Evolutionary conservation across 768 basidiomycete species (phyloP).

Genomic region (Agaricus subrufescens): DNA sequence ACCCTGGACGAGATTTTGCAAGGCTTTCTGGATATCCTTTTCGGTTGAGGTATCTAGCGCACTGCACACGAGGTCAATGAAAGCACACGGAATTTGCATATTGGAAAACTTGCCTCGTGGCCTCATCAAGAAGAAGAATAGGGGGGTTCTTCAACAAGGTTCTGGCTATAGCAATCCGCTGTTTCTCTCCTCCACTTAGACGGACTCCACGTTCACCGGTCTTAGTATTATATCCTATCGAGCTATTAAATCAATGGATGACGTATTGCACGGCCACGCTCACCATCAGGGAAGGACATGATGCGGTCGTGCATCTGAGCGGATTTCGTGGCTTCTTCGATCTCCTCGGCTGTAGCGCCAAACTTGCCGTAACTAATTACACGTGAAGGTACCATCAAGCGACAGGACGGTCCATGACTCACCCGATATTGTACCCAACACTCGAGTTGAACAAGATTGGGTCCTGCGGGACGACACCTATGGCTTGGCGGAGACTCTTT

Average conservation of each 20-base stretch:
- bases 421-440: slow-evolving; percentile 74
- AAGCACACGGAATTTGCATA: not conserved
- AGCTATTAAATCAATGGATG: slow-evolving; percentile 2
- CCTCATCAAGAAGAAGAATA: slow-evolving; percentile 75
- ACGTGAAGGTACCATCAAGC: not conserved
- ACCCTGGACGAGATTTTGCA: slow-evolving; percentile 74
- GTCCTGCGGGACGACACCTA: slow-evolving; percentile 92
- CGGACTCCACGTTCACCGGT: slow-evolving; percentile 89
- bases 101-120: slow-evolving; percentile 47
- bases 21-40: slow-evolving; percentile 82
- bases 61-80: slow-evolving; percentile 25
- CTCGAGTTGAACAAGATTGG: slow-evolving; percentile 67
- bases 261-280: not conserved
- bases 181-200: slow-evolving; percentile 86
- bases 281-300: slow-evolving; percentile 73
- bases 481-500: slow-evolving; percentile 67
- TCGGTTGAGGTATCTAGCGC: slow-evolving; percentile 90
- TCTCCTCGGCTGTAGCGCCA: slow-evolving; percentile 63
- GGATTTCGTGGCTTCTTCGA: slow-evolving; percentile 72
- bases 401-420: slow-evolving; percentile 11
- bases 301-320: slow-evolving; percentile 90
- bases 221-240: slow-evolving; percentile 67
- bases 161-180: slow-evolving; percentile 83
- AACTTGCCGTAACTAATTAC: slow-evolving; percentile 70
- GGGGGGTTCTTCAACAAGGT: slow-evolving; percentile 85